These are phyloP conservation scores for Candida nonsorbophila DNA, from an alignment of 805 yeast genomes.

Conservation along the genomic window DNA sequence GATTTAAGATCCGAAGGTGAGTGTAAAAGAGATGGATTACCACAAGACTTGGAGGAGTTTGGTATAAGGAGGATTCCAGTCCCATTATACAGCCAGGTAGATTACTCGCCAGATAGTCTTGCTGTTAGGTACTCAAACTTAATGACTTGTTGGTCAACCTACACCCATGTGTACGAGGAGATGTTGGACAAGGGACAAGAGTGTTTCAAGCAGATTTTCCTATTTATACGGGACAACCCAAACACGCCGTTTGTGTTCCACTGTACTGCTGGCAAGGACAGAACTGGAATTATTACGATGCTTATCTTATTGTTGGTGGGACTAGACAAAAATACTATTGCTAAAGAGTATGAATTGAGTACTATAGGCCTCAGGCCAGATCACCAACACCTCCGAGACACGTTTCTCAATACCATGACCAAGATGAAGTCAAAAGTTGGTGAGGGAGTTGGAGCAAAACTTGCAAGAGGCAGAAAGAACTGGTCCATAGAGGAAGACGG, in stretches of 20 bases:
- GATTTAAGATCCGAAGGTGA: constrained; percentile 68
- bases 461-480: constrained; percentile 31
- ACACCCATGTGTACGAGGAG: constrained; percentile 56
- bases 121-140: constrained; percentile 51
- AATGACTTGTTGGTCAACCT: constrained; percentile 57
- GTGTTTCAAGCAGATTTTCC: constrained; percentile 47
- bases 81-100: constrained; percentile 51
- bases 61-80: constrained; percentile 46
- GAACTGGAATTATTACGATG: constrained; percentile 75
- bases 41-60: constrained; percentile 27
- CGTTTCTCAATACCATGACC: constrained; percentile 26
- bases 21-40: constrained; percentile 39
- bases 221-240: constrained; percentile 50
- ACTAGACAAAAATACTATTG: constrained; percentile 59
- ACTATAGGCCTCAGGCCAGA: constrained; percentile 56
- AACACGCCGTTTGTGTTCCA: constrained; percentile 50
- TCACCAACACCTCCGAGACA: constrained; percentile 29
- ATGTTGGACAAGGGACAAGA: constrained; percentile 47
- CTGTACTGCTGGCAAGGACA: constrained; percentile 84
- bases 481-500: constrained; percentile 48
- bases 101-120: constrained; percentile 61
- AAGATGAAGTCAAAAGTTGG: constrained; percentile 22
- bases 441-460: constrained; percentile 12
- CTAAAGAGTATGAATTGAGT: constrained; percentile 76
- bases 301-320: constrained; percentile 58